Evolutionary conservation across 179 eudicot genomes (phyloP), one percentile per base, ranked within the genome.

Genomic region (Beta macrorhiza): DNA sequence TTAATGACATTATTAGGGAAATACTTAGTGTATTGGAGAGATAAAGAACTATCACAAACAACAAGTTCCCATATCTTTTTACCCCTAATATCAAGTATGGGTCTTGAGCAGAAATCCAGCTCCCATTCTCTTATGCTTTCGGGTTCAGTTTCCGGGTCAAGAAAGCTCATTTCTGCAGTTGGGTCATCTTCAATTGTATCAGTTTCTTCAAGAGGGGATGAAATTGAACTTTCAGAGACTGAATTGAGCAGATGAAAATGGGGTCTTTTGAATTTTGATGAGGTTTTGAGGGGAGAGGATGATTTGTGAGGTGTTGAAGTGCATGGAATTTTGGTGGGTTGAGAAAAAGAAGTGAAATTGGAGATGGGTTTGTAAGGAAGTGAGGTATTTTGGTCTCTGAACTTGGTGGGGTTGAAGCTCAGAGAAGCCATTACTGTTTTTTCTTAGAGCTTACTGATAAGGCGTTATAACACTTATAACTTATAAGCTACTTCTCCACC

Each of bases 21-120:
- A 77, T 91, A 95, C 87, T 95, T 95, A 0, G 97, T 95, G 47
- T 88, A 92, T 84, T 95, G 99, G 83, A 95, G 95, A 42, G 99
- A 93, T n/a, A 95, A 84, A 3, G 99, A 87, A 7, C 72, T 57
- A 83, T 95, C 99, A 77, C 99, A 95, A 67, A 90, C 99, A 9
- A 95, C 90, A 75, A 95, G 94, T 91, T 93, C 98, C 99, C 98
- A 93, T 16, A 92, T 81, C 93, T 93, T 95, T 84, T 95, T 95
- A 71, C 98, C 98, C 85, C 96, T 85, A 12, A 92, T 91, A 90
- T 93, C 99, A 80, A 95, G 94, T 67, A 95, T 95, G 58, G 99
- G 99, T 76, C 99, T 92, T 0, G 99, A 95, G 86, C 97, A 95
- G 56, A 95, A 95, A 80, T 93, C 99, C 78, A 93, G 71, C 71